These are phyloP conservation scores for Trifolium repens DNA, from an alignment of 306 rosid genomes.

Conservation along the genomic window DNA sequence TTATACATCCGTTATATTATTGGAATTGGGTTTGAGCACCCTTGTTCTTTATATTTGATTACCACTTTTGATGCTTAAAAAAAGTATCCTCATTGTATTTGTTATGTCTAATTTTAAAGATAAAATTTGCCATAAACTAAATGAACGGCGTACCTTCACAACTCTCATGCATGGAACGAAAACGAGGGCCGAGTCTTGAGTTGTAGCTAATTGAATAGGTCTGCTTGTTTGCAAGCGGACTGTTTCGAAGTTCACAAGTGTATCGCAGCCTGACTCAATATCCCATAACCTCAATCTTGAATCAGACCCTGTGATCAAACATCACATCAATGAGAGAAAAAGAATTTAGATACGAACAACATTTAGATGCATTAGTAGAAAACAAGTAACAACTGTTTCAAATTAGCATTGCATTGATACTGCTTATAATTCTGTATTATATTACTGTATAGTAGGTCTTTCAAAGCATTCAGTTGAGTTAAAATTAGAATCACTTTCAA, in stretches of 20 bases:
- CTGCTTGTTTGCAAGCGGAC: conserved; percentile 79
- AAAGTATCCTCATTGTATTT: conserved; percentile 32
- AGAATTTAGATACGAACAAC: conserved; percentile 17
- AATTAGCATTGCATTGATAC: conserved; percentile 10
- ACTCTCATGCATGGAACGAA: conserved; percentile 97
- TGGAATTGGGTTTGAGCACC: conserved; percentile 4
- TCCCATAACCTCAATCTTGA: conserved; percentile 97
- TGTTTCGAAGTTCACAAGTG: conserved; percentile 95
- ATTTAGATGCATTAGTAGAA: conserved; percentile 26
- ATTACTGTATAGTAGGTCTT: background rate
- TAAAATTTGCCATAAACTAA: conserved; percentile 26
- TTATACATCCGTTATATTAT: background rate
- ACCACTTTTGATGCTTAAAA: background rate
- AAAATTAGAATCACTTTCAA: background rate
- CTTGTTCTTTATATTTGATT: background rate
- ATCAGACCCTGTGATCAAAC: conserved; percentile 75
- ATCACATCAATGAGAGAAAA: conserved; percentile 16
- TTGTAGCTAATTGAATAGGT: conserved; percentile 90
- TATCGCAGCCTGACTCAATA: conserved; percentile 83
- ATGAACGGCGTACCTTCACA: conserved; percentile 63
- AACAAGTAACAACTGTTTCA: background rate
- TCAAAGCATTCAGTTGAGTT: conserved; percentile 10
- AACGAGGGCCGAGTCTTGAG: conserved; percentile 66
- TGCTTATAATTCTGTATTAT: background rate
- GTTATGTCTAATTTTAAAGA: conserved; percentile 25